Evolutionary conservation across 2,329 filamentous ascomycete species (phyloP).

Genomic region (Fusarium algeriense): DNA sequence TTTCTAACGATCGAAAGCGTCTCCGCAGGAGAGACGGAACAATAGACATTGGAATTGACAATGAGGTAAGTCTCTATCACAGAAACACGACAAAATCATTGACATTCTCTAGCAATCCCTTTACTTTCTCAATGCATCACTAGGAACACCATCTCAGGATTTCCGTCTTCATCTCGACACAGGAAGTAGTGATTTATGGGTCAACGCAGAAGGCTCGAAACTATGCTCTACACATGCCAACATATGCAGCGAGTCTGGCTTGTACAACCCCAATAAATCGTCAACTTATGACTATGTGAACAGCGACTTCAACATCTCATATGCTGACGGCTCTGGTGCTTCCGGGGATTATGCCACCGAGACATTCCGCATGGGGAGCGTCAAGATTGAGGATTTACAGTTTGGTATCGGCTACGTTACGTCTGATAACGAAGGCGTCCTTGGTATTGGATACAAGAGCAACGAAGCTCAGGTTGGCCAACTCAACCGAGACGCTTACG

Average conservation of each 20-base stretch:
- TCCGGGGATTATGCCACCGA: constrained; percentile 85
- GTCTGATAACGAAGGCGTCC: constrained; percentile 74
- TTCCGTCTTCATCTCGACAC: constrained; percentile 74
- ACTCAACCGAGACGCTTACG: constrained; percentile 66
- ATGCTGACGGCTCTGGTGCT: constrained; percentile 84
- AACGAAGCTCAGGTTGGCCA: constrained; percentile 82
- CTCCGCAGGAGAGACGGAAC: constrained; percentile 57
- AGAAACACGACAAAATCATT: not conserved
- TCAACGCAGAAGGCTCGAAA: constrained; percentile 73
- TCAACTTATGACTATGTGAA: constrained; percentile 81
- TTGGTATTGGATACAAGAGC: constrained; percentile 84
- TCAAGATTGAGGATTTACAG: constrained; percentile 69
- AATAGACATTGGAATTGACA: constrained; percentile 63
- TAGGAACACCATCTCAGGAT: constrained; percentile 71
- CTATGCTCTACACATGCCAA: constrained; percentile 65
- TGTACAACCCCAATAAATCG: constrained; percentile 77
- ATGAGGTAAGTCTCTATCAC: constrained; percentile 59
- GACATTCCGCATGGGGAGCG: constrained; percentile 70
- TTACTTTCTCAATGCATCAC: constrained; percentile 72
- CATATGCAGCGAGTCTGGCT: constrained; percentile 72
- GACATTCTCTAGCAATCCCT: constrained; percentile 63
- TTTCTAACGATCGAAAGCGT: constrained; percentile 59
- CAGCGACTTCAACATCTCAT: constrained; percentile 86
- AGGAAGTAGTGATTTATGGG: constrained; percentile 77
- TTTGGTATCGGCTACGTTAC: constrained; percentile 79